Base-by-base conservation (phyloP, 2,329 filamentous ascomycete species). In the Colletotrichum phormii region DNA sequence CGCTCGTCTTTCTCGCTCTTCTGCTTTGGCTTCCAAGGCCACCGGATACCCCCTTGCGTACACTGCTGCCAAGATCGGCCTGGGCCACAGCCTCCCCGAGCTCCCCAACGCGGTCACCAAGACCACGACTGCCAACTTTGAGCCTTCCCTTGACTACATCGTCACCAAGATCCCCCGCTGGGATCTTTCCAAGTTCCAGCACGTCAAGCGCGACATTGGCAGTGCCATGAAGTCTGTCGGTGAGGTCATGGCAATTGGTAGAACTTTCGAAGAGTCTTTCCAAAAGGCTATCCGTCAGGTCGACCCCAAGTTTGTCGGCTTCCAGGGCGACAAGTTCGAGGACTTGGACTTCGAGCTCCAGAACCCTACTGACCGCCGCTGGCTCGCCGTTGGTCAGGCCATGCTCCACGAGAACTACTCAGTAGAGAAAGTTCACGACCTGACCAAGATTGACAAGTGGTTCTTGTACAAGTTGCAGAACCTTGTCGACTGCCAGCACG, bases 371-470 rank as follows among this genome's bases (percentile, higher is more conserved):
- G 97, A 99, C 83, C 94, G 97, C 79, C 92, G 97, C 83, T 98
- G 97, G 97, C 89, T 99, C 78, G 97, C 97, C 75, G 95, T 99
- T 80, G 96, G 97, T 58, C 95, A 98, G 85, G 97, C 97, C 76
- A 97, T 99, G 95, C 91, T 98, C 77, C 95, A 98, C 87, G 95
- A 98, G 86, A 93, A 93, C 83, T 99, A 99, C 88, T 91, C 94
- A 1, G 95, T 98, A 59, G 96, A 99, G 76, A 92, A 90, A 82
- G 89, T 99, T 18, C 95, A 98, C 81, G 95, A 98, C 7, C 87
- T 99, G 77, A 97, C 94, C 85, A 98, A 98, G 89, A 99, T 99
- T 79, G 97, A 98, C 87, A 98, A 97, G 86, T 98, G 97, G 97
- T 99, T 99, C 89, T 86, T 99, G 78, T 91, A 98, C 91, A 98